These are phyloP conservation scores for Petasospora fabianii DNA, from an alignment of 1,139 yeast species.

Conservation along the genomic window DNA sequence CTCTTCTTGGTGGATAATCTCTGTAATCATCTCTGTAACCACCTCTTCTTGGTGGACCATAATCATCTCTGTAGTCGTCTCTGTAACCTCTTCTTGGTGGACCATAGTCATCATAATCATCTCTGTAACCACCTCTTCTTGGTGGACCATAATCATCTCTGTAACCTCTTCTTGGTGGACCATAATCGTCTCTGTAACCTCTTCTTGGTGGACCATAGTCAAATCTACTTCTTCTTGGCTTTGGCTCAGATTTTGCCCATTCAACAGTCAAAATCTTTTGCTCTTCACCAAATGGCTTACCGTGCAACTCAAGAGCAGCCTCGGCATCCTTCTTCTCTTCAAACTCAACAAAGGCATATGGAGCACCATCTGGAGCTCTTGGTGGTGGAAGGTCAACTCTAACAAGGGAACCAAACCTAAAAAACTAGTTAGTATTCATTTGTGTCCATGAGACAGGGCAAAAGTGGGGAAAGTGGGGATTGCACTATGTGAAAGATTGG, in stretches of 20 bases:
- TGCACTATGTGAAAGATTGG: too few species aligned
- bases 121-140: constrained; percentile 19
- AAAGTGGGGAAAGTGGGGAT: background rate
- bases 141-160: constrained; percentile 2
- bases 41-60: constrained; percentile 18
- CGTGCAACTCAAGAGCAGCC: constrained; percentile 51
- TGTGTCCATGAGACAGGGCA: background rate
- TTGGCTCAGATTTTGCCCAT: constrained; percentile 56
- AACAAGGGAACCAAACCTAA: constrained; percentile 58
- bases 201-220: constrained; percentile 17
- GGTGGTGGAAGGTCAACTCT: constrained; percentile 73
- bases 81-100: constrained; percentile 18
- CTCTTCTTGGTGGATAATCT: constrained; percentile 19
- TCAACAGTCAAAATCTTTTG: constrained; percentile 47
- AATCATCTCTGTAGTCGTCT: constrained; percentile 18
- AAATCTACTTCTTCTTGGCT: constrained; percentile 26
- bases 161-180: constrained; percentile 14
- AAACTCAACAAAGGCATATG: constrained; percentile 73
- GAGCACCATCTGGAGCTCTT: constrained; percentile 57
- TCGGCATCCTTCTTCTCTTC: constrained; percentile 58
- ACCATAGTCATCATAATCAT: constrained; percentile 8
- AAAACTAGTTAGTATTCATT: constrained; percentile 15
- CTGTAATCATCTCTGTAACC: constrained; percentile 12
- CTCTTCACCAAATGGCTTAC: constrained; percentile 41
- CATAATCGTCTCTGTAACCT: constrained; percentile 17